These are phyloP conservation scores for Fraxinus baroniana DNA, from an alignment of 305 asterid species.

Conservation along the genomic window DNA sequence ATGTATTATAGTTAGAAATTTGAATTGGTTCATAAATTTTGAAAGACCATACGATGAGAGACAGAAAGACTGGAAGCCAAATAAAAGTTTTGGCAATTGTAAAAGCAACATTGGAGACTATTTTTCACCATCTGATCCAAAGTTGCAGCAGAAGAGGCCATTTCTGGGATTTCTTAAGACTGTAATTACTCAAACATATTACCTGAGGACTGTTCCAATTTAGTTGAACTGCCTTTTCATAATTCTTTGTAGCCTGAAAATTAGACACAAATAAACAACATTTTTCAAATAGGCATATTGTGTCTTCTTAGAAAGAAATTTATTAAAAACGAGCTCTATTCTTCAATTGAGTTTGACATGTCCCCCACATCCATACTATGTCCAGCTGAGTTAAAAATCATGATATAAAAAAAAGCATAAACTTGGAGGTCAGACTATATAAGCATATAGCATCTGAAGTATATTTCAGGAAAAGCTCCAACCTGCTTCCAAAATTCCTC, in stretches of 20 bases:
- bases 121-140: constrained; percentile 13
- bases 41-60: neutral
- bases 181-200: constrained; percentile 18
- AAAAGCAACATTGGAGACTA: neutral
- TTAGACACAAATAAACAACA: constrained; percentile 23
- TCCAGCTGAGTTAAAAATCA: constrained; percentile 7
- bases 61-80: neutral
- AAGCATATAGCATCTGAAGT: constrained; percentile 22
- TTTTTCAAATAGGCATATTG: neutral
- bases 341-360: neutral
- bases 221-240: constrained; percentile 95
- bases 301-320: neutral
- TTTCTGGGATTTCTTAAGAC: neutral
- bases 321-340: neutral
- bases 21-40: neutral
- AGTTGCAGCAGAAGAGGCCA: neutral
- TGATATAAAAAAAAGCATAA: constrained; percentile 12
- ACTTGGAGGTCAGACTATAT: constrained; percentile 10
- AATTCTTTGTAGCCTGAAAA: constrained; percentile 86
- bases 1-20: neutral
- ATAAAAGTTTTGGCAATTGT: neutral
- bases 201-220: constrained; percentile 99
- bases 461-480: constrained; percentile 15
- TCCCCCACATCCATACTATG: neutral
- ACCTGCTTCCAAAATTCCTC: constrained; percentile 99